Percentiles rank a stretch among this genome's conserved stretches.
phyloP scores from a whole-genome alignment of 2,329 filamentous ascomycete genomes.

The Massarina eburnea region DNA sequence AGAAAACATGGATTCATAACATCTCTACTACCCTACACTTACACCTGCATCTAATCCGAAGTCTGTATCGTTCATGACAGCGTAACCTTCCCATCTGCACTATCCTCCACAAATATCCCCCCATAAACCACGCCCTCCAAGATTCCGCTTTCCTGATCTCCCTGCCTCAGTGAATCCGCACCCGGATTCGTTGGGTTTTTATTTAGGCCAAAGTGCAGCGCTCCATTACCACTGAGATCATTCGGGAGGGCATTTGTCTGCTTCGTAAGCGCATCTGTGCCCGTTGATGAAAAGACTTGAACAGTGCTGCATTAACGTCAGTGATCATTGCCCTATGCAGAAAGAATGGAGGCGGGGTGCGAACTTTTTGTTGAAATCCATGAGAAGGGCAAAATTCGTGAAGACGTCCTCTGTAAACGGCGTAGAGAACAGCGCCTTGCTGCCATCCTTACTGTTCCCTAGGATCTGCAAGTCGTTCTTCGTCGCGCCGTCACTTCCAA shows the following conservation, averaged over 20 bases:
- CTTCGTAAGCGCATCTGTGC: conserved; percentile 9
- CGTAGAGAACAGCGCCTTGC: conserved; percentile 11
- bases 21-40: no score
- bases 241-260: conserved; percentile 12
- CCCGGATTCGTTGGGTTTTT: conserved; percentile 19
- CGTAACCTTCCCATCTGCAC: conserved; percentile 5
- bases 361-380: conserved; percentile 17
- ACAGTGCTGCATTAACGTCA: conserved; percentile 8
- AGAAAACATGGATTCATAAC: no score
- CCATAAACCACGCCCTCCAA: conserved; percentile 18
- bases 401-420: conserved; percentile 10
- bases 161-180: conserved; percentile 11
- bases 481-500: conserved; percentile 16
- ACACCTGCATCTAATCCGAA: no score
- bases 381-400: conserved; percentile 15
- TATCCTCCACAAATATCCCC: conserved; percentile 17
- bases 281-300: conserved; percentile 19
- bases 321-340: neutral
- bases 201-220: conserved; percentile 17
- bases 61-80: no score
- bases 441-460: conserved; percentile 13
- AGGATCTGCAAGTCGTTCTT: conserved; percentile 15
- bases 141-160: conserved; percentile 16
- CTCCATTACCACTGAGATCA: conserved; percentile 17
- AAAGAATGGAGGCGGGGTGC: neutral